These are phyloP conservation scores for Sphagnum tenellum DNA, from an alignment of 225 moss, liverwort and hornwort species.

Conservation along the genomic window DNA sequence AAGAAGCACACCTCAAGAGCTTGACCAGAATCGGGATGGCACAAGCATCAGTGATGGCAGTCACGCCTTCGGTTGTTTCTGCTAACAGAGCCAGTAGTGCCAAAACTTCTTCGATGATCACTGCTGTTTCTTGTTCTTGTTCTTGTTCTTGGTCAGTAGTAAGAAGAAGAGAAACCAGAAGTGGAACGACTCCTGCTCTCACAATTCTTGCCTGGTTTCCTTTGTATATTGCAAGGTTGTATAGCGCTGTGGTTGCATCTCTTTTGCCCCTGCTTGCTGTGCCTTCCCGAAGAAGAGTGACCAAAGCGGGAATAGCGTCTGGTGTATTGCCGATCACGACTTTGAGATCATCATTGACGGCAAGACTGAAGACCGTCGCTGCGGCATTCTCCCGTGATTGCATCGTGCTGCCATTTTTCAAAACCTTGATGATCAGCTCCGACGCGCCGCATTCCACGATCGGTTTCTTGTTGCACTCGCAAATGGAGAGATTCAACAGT, in stretches of 20 bases:
- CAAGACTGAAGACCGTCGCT: slow-evolving; percentile 29
- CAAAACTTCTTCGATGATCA: slow-evolving; percentile 41
- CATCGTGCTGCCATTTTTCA: slow-evolving; percentile 21
- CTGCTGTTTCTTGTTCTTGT: slow-evolving; percentile 39
- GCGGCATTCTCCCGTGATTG: slow-evolving; percentile 35
- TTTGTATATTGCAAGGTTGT: slow-evolving; percentile 57
- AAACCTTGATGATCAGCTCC: slow-evolving; percentile 21
- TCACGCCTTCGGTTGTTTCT: slow-evolving; percentile 25
- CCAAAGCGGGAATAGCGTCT: slow-evolving; percentile 28
- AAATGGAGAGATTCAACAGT: slow-evolving; percentile 60
- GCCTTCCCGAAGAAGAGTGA: slow-evolving; percentile 18
- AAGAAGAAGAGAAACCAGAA: slow-evolving; percentile 37
- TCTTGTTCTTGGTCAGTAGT: slow-evolving; percentile 33
- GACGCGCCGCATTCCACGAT: slow-evolving; percentile 41
- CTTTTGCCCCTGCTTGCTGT: slow-evolving; percentile 30
- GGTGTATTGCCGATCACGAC: slow-evolving; percentile 19
- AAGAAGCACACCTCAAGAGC: slow-evolving; percentile 36
- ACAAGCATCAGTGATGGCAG: slow-evolving; percentile 19
- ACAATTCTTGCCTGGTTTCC: slow-evolving; percentile 59
- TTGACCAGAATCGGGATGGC: slow-evolving; percentile 43
- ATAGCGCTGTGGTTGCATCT: slow-evolving; percentile 72
- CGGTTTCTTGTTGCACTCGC: slow-evolving; percentile 52
- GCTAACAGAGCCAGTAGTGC: slow-evolving; percentile 46
- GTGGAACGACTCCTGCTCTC: slow-evolving; percentile 41
- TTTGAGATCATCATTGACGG: slow-evolving; percentile 24